phyloP scores from a whole-genome alignment of 495 filamentous ascomycete genomes.

The Xylaria intraflava region DNA sequence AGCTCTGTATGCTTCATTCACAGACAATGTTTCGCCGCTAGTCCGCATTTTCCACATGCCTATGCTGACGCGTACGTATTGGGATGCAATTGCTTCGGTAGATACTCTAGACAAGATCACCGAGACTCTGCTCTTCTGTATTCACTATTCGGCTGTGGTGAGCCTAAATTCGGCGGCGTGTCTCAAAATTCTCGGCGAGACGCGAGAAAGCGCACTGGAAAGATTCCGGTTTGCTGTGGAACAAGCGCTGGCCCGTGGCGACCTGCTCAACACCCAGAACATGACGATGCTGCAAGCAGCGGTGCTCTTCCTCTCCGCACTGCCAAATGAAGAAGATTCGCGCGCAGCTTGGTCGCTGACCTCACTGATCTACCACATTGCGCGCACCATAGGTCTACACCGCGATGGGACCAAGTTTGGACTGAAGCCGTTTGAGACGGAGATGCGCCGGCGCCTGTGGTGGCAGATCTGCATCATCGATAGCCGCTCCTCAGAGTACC shows the following conservation, averaged over 20 bases:
- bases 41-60: constrained; percentile 53
- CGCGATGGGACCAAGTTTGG: constrained; percentile 48
- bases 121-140: constrained; percentile 35
- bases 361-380: constrained; percentile 37
- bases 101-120: constrained; percentile 20
- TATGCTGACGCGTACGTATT: constrained; percentile 28
- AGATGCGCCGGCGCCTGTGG: constrained; percentile 56
- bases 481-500: constrained; percentile 44
- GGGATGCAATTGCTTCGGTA: constrained; percentile 23
- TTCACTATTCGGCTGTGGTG: constrained; percentile 33
- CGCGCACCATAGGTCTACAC: constrained; percentile 39
- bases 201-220: constrained; percentile 13
- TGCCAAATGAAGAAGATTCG: constrained; percentile 24
- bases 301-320: constrained; percentile 29
- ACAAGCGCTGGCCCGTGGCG: constrained; percentile 35
- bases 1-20: constrained; percentile 49
- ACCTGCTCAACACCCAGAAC: constrained; percentile 33
- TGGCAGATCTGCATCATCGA: constrained; percentile 56
- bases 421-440: constrained; percentile 53
- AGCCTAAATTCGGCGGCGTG: constrained; percentile 33
- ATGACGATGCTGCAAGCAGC: constrained; percentile 36
- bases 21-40: constrained; percentile 51
- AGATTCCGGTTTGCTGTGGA: constrained; percentile 28
- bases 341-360: constrained; percentile 35
- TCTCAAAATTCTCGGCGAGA: constrained; percentile 25